Conservation (phyloP, 2,329 filamentous ascomycete species). For the Claviceps paspali region DNA sequence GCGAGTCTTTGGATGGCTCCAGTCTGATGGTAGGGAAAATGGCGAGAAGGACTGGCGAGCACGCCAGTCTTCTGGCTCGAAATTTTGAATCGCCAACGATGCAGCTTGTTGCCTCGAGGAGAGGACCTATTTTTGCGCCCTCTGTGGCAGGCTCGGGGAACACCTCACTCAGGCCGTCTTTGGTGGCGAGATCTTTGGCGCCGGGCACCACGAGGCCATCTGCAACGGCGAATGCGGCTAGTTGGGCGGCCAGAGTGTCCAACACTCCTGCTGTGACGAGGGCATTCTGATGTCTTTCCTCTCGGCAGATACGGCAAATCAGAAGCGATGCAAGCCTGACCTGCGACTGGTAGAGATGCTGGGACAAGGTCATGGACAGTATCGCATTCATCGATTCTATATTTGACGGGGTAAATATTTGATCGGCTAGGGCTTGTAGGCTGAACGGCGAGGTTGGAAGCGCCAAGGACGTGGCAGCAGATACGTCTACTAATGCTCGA, state of each 20-base stretch:
- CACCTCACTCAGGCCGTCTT: constrained; percentile 37
- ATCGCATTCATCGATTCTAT: constrained; percentile 51
- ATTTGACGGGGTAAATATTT: constrained; percentile 47
- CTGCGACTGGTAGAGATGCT: constrained; percentile 42
- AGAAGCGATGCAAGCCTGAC: constrained; percentile 43
- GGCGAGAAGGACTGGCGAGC: constrained; percentile 52
- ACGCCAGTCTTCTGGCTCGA: constrained; percentile 55
- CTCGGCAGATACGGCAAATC: constrained; percentile 45
- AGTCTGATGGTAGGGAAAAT: constrained; percentile 50
- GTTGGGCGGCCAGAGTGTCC: constrained; percentile 58
- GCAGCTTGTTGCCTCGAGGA: constrained; percentile 62
- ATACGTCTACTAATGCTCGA: constrained; percentile 56
- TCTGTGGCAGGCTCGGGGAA: constrained; percentile 48
- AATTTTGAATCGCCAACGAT: constrained; percentile 69
- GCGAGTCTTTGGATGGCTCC: constrained; percentile 30
- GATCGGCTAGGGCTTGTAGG: constrained; percentile 39
- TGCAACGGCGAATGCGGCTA: constrained; percentile 56
- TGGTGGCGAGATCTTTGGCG: constrained; percentile 38
- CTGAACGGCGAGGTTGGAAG: constrained; percentile 32
- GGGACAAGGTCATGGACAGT: constrained; percentile 40
- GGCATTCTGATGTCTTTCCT: constrained; percentile 54
- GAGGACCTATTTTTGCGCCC: constrained; percentile 44
- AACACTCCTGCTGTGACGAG: constrained; percentile 60
- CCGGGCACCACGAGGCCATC: constrained; percentile 55
- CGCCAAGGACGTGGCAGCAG: constrained; percentile 45